Evolutionary conservation across 83 land plant genomes (phyloP).

Genomic region (Isoetes engelmannii): DNA sequence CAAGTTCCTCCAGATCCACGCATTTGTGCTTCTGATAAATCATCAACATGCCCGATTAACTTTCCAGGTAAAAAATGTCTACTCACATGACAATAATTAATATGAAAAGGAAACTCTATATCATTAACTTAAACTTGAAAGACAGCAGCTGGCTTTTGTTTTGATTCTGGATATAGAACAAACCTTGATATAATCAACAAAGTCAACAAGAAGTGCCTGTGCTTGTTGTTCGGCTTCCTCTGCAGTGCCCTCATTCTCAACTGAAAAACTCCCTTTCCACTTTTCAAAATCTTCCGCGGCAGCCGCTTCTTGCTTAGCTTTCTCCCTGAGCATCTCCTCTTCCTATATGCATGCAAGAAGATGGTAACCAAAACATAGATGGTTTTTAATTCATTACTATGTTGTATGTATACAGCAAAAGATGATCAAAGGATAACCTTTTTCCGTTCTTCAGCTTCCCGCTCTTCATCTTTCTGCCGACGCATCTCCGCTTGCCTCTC

Average conservation of each 20-base stretch:
- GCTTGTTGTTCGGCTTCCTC: slow-evolving; percentile 77
- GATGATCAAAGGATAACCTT: slow-evolving; percentile 47
- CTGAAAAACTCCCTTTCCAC: slow-evolving; percentile 91
- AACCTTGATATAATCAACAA: slow-evolving; percentile 97
- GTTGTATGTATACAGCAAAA: too few species aligned
- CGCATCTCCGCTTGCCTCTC: slow-evolving; percentile 77
- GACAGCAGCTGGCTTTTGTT: too few species aligned
- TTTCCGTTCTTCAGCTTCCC: slow-evolving; percentile 68
- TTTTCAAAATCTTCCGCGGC: slow-evolving; percentile 84
- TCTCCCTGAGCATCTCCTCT: slow-evolving; percentile 65
- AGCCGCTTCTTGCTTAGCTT: slow-evolving; percentile 90
- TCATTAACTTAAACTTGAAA: too few species aligned
- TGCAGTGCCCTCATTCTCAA: slow-evolving; percentile 87
- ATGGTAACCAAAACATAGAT: too few species aligned
- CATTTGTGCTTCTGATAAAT: slow-evolving; percentile 36
- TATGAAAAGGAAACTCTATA: too few species aligned
- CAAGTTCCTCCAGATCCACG: slow-evolving; percentile 38
- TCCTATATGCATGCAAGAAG: slow-evolving; percentile 40
- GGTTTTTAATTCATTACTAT: too few species aligned
- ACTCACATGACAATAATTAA: too few species aligned
- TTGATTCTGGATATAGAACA: background rate
- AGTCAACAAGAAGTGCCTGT: slow-evolving; percentile 68
- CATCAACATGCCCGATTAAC: background rate
- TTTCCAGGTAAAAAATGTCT: too few species aligned
- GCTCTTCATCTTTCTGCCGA: slow-evolving; percentile 87